phyloP scores from a whole-genome alignment of 345 rosid species.

The Luvunga scandens region DNA sequence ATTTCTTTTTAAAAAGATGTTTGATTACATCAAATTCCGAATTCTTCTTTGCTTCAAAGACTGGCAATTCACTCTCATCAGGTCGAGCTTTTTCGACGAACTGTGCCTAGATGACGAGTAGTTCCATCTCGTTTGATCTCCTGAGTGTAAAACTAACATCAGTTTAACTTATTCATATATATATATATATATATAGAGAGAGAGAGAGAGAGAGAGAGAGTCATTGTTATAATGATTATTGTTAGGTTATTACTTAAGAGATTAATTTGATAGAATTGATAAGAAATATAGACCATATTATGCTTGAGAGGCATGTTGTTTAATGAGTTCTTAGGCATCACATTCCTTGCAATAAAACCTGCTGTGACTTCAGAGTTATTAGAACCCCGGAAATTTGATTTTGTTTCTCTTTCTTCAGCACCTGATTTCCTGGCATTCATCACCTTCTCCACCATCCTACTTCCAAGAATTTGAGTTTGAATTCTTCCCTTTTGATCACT shows the following conservation, averaged over 20 bases:
- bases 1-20: background rate
- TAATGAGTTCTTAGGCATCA: constrained; percentile 16
- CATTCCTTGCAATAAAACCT: constrained; percentile 20
- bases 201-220: too few species aligned
- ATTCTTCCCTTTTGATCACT: background rate
- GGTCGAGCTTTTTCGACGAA: background rate
- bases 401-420: constrained; percentile 22
- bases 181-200: too few species aligned
- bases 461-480: constrained; percentile 42
- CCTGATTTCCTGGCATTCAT: constrained; percentile 56
- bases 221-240: background rate
- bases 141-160: background rate
- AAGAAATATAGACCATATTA: background rate
- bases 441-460: constrained; percentile 62
- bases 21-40: background rate
- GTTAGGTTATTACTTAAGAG: too few species aligned
- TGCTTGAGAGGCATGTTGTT: constrained; percentile 19
- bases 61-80: background rate
- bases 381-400: constrained; percentile 14
- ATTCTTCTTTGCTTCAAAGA: background rate
- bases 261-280: background rate
- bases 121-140: constrained; percentile 11
- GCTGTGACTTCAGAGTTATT: background rate
- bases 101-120: background rate
- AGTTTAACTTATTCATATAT: background rate